These are phyloP conservation scores for Galerina sulciceps DNA, from an alignment of 768 basidiomycete species.

Conservation along the genomic window DNA sequence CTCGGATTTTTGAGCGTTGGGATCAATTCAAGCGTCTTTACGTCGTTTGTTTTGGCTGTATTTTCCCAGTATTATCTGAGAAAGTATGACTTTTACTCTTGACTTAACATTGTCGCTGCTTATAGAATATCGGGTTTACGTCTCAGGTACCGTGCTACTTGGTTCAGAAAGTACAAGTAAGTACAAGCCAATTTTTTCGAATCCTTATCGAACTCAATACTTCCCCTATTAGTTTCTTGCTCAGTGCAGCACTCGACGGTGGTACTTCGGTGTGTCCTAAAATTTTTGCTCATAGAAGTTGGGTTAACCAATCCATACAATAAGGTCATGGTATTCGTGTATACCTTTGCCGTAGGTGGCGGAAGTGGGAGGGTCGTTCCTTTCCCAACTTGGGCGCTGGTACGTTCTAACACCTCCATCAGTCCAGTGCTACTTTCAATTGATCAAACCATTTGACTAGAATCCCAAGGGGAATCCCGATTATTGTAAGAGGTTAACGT, in stretches of 20 bases:
- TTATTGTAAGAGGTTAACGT: conserved; percentile 32
- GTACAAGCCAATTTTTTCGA: background rate
- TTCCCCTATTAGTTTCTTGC: conserved; percentile 36
- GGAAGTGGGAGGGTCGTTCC: conserved; percentile 38
- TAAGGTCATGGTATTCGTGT: conserved; percentile 46
- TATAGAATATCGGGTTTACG: no score
- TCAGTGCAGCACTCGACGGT: conserved; percentile 54
- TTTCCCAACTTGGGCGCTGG: conserved; percentile 41
- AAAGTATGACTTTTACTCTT: conserved; percentile 16
- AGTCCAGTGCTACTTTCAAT: no score
- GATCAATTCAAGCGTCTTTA: conserved; percentile 53
- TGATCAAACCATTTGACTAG: conserved; percentile 5
- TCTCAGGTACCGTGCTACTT: conserved; percentile 40
- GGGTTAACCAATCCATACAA: conserved; percentile 3
- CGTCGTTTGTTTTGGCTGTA: conserved; percentile 39
- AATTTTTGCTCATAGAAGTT: background rate
- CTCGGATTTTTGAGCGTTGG: conserved; percentile 51
- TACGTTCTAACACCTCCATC: conserved; percentile 14
- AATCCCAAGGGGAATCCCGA: conserved; percentile 36
- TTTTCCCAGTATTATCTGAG: conserved; percentile 50
- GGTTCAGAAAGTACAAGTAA: conserved; percentile 51
- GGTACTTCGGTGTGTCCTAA: conserved; percentile 42
- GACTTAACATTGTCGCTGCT: background rate
- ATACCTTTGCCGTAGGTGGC: conserved; percentile 47
- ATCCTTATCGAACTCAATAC: background rate